Evolutionary conservation across 257 asterid species (phyloP).

Genomic region (Haberlea rhodopensis): DNA sequence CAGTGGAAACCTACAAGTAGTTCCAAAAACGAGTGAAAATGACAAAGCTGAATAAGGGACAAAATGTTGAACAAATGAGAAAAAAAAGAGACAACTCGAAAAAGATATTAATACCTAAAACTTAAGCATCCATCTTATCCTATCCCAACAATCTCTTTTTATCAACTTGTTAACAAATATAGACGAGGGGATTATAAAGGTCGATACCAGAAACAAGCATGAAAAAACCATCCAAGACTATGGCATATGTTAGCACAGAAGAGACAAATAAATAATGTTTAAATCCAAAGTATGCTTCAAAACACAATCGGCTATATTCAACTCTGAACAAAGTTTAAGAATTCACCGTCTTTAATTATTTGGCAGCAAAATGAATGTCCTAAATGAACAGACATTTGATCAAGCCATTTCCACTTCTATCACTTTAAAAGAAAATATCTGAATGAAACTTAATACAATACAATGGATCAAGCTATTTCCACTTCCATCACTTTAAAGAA

Average conservation of each 20-base stretch:
- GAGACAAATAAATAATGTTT: not conserved
- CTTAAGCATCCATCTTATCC: constrained; percentile 6
- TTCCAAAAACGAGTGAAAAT: not conserved
- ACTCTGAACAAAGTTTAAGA: too few species aligned
- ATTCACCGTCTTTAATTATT: too few species aligned
- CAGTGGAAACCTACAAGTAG: not conserved
- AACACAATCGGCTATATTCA: too few species aligned
- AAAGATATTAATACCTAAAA: constrained; percentile 12
- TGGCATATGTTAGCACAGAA: not conserved
- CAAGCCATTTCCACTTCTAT: constrained; percentile 7
- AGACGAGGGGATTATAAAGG: not conserved
- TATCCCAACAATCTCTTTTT: not conserved
- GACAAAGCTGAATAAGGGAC: constrained; percentile 2
- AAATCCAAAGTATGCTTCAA: too few species aligned
- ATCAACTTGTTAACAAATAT: not conserved
- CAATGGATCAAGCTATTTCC: not conserved
- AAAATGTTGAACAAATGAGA: not conserved
- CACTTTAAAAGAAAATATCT: too few species aligned
- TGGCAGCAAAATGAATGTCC: constrained; percentile 10
- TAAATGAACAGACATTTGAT: not conserved
- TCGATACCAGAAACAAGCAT: not conserved
- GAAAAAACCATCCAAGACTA: not conserved
- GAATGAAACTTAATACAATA: too few species aligned
- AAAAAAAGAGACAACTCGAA: not conserved
- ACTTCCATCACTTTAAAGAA: constrained; percentile 1